These are phyloP conservation scores for Fusarium gaditjirri DNA, from an alignment of 2,329 filamentous ascomycete species.

Conservation along the genomic window DNA sequence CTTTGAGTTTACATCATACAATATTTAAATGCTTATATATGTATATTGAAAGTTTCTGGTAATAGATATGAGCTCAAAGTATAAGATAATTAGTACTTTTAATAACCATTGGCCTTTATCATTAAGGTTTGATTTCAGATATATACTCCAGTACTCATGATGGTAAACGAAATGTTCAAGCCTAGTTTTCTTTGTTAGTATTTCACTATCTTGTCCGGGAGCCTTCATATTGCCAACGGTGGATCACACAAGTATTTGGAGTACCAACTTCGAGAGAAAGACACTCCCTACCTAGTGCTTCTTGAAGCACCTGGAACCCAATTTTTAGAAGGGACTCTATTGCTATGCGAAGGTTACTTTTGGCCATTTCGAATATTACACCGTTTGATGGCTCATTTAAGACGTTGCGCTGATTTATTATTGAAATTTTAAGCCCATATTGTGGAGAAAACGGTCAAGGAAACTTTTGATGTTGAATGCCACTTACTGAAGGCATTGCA, in stretches of 20 bases:
- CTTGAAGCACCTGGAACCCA: not conserved
- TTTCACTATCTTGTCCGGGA: not conserved
- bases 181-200: not conserved
- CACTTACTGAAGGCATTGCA: not conserved
- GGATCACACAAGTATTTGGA: not conserved
- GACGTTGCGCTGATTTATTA: not conserved
- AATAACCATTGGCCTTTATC: not conserved
- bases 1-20: not conserved
- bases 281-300: not conserved
- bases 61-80: not conserved
- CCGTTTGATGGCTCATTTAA: not conserved
- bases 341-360: not conserved
- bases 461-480: not conserved
- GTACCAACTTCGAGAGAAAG: not conserved
- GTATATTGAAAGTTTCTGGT: not conserved
- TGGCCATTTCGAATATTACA: not conserved
- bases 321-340: not conserved
- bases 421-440: not conserved
- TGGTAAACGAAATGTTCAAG: not conserved
- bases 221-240: not conserved
- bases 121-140: not conserved
- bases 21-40: not conserved
- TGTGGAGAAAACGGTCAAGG: not conserved
- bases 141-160: not conserved
- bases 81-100: not conserved